Percentiles rank a stretch among this genome's conserved stretches.
phyloP scores from a whole-genome alignment of 2,329 filamentous ascomycete species.

The Sarocladium strictum region DNA sequence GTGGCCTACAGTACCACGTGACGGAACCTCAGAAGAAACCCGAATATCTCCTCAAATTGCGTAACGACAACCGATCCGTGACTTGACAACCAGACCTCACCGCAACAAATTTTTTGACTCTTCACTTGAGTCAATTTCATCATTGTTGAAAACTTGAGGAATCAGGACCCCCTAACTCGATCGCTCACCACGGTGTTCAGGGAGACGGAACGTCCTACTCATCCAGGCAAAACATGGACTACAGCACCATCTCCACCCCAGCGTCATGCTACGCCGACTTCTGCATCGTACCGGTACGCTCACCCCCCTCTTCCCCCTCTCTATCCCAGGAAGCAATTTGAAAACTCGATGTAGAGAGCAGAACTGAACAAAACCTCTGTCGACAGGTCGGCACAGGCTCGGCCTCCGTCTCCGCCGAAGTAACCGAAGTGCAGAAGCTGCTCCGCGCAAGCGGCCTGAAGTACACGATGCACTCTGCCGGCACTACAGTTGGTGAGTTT shows the following conservation, averaged over 20 bases:
- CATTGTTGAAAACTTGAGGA: background rate
- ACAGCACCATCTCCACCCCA: constrained; percentile 56
- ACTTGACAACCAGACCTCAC: background rate
- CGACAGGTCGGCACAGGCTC: constrained; percentile 70
- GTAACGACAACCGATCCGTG: background rate
- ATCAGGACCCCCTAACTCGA: background rate
- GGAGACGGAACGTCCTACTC: background rate
- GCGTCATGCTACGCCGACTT: constrained; percentile 80
- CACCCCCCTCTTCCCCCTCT: background rate
- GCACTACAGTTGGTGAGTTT: constrained; percentile 78
- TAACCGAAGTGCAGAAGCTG: constrained; percentile 82
- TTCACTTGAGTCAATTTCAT: background rate
- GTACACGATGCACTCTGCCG: constrained; percentile 88
- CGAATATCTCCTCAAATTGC: background rate
- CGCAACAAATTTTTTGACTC: background rate
- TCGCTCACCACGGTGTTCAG: background rate
- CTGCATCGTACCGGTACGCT: constrained; percentile 75
- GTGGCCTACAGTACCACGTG: background rate
- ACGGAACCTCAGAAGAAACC: background rate
- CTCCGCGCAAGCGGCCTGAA: constrained; percentile 74
- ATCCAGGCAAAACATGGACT: constrained; percentile 36
- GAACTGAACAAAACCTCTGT: background rate
- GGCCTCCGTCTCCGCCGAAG: constrained; percentile 71
- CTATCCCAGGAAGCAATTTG: background rate
- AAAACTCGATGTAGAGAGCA: no score